phyloP scores from a whole-genome alignment of 108 stramenopile species.

The Chaetoceros tenuissimus region DNA sequence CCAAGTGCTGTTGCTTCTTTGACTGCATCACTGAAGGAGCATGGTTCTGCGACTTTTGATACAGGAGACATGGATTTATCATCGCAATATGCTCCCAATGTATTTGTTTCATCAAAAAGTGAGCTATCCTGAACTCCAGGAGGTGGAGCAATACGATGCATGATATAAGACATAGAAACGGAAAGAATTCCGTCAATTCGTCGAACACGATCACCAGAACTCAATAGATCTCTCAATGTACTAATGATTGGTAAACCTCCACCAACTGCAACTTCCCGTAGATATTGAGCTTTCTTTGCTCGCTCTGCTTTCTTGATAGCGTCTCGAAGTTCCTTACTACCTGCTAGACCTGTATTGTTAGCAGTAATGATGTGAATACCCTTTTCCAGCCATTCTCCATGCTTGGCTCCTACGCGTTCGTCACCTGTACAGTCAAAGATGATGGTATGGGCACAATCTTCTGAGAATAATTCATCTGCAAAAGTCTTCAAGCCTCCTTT shows the following conservation, averaged over 20 bases:
- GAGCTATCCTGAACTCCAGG: conserved; percentile 21
- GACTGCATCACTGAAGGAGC: conserved; percentile 58
- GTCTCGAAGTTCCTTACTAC: conserved; percentile 48
- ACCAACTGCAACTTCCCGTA: conserved; percentile 75
- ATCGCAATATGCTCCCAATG: conserved; percentile 32
- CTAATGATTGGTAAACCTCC: conserved; percentile 71
- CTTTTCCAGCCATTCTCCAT: conserved; percentile 50
- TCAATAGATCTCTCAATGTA: conserved; percentile 54
- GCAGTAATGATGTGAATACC: conserved; percentile 71
- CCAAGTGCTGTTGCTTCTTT: conserved; percentile 52
- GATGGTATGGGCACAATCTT: conserved; percentile 42
- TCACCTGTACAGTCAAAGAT: conserved; percentile 69
- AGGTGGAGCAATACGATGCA: conserved; percentile 72
- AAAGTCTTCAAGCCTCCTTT: conserved; percentile 21
- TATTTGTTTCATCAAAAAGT: conserved; percentile 39
- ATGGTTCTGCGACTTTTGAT: conserved; percentile 10
- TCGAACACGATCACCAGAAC: conserved; percentile 60
- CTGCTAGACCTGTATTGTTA: conserved; percentile 66
- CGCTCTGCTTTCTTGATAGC: conserved; percentile 43
- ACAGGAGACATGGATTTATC: conserved; percentile 19
- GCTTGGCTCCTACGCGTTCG: conserved; percentile 33
- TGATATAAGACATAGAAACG: conserved; percentile 69
- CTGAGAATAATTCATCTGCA: conserved; percentile 21
- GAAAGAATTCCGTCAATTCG: conserved; percentile 72
- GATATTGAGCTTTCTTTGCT: conserved; percentile 43